Base-by-base conservation (phyloP, 176 grass and related monocot genomes). In the Neostapfia colusana region DNA sequence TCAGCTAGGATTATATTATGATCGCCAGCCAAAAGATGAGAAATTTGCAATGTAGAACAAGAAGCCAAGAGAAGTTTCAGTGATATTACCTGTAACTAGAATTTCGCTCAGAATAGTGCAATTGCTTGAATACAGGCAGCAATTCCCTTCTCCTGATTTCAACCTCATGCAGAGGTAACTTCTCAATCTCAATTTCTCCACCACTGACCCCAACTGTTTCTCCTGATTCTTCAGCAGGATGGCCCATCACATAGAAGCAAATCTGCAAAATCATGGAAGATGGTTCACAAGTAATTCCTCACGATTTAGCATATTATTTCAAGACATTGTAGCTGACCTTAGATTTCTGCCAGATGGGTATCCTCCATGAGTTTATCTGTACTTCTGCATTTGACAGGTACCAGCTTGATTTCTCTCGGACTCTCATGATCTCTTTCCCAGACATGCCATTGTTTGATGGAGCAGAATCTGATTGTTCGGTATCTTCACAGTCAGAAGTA, bases 331-430 rank as follows among this genome's bases (percentile, higher is more conserved):
- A 28, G 72, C 7, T 16, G 31, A 99, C 96, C 96, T 99, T 95
- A 72, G 92, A 90, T 90, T 95, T 99, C 87, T 99, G 92, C 96
- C 96, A 99, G 42, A 99, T 85, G 71, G 96, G 96, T 79, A 99
- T 92, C 55, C 83, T 82, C 69, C 87, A 91, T 1, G 89, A 89
- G 72, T 51, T 90, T 73, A 99, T 90, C 34, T 99, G 92, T 28
- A 99, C 87, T 78, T 99, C 96, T 59, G 92, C 96, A 89, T 99
- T 99, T 79, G 92, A 93, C 31, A 99, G 83, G 40, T 87, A 99
- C 96, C 96, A 99, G 55, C 87, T 88, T 62, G 85, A 82, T 76
- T 78, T 95, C 56, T 87, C 92, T 70, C 74, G 90, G 49, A 76
- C 68, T 84, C 74, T 86, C 41, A 67, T 73, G 10, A 80, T 77